These are phyloP conservation scores for Euphorbia schlechtendalii DNA, from an alignment of 441 rosid species.

Conservation along the genomic window DNA sequence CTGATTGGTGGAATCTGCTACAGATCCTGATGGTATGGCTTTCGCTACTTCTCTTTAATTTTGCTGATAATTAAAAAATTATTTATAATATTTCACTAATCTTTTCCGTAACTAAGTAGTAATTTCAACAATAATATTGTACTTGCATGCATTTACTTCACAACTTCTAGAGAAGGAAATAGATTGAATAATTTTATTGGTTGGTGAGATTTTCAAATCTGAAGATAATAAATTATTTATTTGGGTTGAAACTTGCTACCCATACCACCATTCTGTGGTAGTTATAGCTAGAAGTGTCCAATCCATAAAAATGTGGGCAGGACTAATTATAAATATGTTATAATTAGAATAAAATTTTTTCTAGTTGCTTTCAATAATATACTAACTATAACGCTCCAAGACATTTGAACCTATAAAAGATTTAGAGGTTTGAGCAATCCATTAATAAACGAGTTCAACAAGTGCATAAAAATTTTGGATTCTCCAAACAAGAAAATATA, in stretches of 20 bases:
- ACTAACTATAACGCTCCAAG: not conserved
- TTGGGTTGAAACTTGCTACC: not conserved
- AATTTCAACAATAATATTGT: not conserved
- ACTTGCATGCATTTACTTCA: too few species aligned
- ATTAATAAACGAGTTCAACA: too few species aligned
- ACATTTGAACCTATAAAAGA: not conserved
- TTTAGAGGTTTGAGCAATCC: too few species aligned
- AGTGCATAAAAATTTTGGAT: too few species aligned
- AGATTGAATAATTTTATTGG: not conserved
- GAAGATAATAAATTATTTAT: not conserved
- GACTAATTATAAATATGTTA: not conserved
- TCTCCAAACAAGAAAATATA: too few species aligned
- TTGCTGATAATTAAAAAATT: not conserved
- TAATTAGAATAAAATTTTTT: not conserved
- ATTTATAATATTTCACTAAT: too few species aligned
- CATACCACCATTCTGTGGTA: conserved; percentile 4
- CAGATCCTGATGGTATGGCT: conserved; percentile 83
- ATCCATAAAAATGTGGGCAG: not conserved
- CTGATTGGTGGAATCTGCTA: conserved; percentile 14
- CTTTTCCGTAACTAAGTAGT: not conserved
- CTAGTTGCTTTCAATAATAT: not conserved
- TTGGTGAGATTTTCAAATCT: conserved; percentile 1
- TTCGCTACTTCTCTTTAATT: not conserved
- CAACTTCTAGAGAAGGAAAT: too few species aligned
- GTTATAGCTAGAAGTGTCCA: not conserved